Conservation (phyloP, 257 asterid species). For the Fraxinus pennsylvanica region DNA sequence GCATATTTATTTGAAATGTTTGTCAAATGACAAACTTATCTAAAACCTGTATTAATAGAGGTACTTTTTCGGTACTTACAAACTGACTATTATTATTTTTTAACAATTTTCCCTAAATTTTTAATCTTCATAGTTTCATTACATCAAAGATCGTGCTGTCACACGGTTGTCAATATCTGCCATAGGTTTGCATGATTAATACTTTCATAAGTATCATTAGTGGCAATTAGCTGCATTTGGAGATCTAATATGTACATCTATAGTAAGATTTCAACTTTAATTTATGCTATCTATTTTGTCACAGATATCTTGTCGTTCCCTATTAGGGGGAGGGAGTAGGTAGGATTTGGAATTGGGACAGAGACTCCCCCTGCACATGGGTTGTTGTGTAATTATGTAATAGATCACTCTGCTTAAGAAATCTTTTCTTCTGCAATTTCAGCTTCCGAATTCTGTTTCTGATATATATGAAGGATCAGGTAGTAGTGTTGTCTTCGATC, state of each 20-base stretch:
- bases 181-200: neutral
- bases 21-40: neutral
- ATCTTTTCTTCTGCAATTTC: conserved; percentile 31
- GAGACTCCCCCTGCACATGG: neutral
- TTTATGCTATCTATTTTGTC: neutral
- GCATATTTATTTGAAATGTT: conserved; percentile 8
- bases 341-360: neutral
- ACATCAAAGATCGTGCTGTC: neutral
- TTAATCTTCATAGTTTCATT: neutral
- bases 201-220: neutral
- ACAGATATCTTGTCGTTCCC: neutral
- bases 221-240: neutral
- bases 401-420: conserved; percentile 19
- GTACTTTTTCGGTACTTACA: neutral
- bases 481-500: conserved; percentile 52
- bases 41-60: neutral
- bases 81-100: neutral
- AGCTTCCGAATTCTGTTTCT: conserved; percentile 64
- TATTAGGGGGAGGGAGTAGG: neutral
- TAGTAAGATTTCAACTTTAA: neutral
- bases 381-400: conserved; percentile 7
- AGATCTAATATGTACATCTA: neutral
- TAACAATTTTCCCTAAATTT: neutral
- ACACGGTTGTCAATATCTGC: neutral
- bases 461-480: conserved; percentile 50